A percentile compares a stretch with the other conserved stretches of the same genome.
These are phyloP conservation scores for Phytopythium ostracodes DNA, from an alignment of 352 stramenopile genomes.

Conservation along the genomic window DNA sequence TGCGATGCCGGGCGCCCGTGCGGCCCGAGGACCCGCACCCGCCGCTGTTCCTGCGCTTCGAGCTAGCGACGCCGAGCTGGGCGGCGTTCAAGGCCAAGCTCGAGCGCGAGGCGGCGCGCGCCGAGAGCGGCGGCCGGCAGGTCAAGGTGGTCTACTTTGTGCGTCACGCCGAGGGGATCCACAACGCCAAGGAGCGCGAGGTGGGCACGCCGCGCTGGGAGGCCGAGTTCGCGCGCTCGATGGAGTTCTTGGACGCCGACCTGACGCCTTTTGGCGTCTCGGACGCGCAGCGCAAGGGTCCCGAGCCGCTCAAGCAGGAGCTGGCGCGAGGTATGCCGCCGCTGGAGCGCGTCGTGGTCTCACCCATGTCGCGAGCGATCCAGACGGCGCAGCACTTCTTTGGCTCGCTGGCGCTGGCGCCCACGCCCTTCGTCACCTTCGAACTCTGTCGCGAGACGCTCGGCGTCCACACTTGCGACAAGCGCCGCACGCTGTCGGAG, in stretches of 20 bases:
- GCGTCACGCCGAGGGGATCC: conserved; percentile 64
- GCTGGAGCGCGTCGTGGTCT: conserved; percentile 63
- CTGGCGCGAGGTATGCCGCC: conserved; percentile 46
- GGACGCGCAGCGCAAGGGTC: conserved; percentile 43
- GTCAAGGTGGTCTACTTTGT: conserved; percentile 78
- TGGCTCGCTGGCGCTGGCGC: conserved; percentile 20
- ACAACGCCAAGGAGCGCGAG: conserved; percentile 58
- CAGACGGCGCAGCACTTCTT: conserved; percentile 71
- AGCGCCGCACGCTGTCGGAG: conserved; percentile 36
- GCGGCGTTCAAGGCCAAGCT: conserved; percentile 19
- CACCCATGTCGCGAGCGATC: conserved; percentile 57
- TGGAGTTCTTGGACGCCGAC: conserved; percentile 53
- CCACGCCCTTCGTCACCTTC: conserved; percentile 44
- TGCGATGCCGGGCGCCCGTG: conserved; percentile 1
- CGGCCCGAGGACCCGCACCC: not conserved
- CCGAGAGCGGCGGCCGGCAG: conserved; percentile 9
- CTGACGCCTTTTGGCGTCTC: conserved; percentile 56
- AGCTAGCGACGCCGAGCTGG: conserved; percentile 25
- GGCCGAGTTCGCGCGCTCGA: conserved; percentile 48
- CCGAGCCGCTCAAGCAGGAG: conserved; percentile 24
- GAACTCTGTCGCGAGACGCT: conserved; percentile 62
- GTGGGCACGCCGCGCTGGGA: conserved; percentile 53
- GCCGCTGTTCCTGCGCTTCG: conserved; percentile 29
- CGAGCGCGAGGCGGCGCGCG: conserved; percentile 13
- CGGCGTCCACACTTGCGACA: conserved; percentile 65